Percentiles rank a stretch among this genome's conserved stretches.
Conservation (phyloP, 2,329 filamentous ascomycete species). For the Penicillium sp. region DNA sequence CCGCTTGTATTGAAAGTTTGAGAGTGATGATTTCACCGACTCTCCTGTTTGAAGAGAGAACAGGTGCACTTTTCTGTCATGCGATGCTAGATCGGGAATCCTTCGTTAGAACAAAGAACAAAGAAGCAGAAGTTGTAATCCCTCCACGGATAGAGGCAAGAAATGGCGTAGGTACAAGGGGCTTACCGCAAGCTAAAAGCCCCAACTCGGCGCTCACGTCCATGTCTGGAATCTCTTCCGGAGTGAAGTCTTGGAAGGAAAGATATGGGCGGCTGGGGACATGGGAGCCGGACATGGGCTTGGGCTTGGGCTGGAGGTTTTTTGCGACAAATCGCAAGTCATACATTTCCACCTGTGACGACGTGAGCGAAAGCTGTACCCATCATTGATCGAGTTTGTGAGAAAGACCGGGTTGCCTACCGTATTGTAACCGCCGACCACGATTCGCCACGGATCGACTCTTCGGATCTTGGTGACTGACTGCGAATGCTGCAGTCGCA, state of each 20-base stretch:
- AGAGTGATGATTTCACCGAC: slow-evolving; percentile 25
- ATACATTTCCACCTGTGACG: slow-evolving; percentile 36
- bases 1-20: slow-evolving; percentile 19
- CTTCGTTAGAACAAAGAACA: neutral
- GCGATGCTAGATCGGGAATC: slow-evolving; percentile 21
- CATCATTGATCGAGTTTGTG: neutral
- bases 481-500: slow-evolving; percentile 31
- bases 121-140: neutral
- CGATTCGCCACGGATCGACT: slow-evolving; percentile 31
- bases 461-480: slow-evolving; percentile 31
- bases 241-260: slow-evolving; percentile 29
- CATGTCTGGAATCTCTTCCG: slow-evolving; percentile 26
- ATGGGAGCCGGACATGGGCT: slow-evolving; percentile 23
- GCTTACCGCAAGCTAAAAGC: slow-evolving; percentile 34
- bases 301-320: slow-evolving; percentile 22
- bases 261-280: slow-evolving; percentile 33
- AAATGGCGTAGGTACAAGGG: neutral
- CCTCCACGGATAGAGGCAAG: no score
- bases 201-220: slow-evolving; percentile 35
- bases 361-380: neutral
- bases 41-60: slow-evolving; percentile 35
- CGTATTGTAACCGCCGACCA: slow-evolving; percentile 29
- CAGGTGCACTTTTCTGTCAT: slow-evolving; percentile 30
- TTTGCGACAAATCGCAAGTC: slow-evolving; percentile 34
- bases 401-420: slow-evolving; percentile 17